Evolutionary conservation across 176 grass and related monocot genomes (phyloP), one percentile per base, ranked within the genome.

Genomic region (Themeda triandra): DNA sequence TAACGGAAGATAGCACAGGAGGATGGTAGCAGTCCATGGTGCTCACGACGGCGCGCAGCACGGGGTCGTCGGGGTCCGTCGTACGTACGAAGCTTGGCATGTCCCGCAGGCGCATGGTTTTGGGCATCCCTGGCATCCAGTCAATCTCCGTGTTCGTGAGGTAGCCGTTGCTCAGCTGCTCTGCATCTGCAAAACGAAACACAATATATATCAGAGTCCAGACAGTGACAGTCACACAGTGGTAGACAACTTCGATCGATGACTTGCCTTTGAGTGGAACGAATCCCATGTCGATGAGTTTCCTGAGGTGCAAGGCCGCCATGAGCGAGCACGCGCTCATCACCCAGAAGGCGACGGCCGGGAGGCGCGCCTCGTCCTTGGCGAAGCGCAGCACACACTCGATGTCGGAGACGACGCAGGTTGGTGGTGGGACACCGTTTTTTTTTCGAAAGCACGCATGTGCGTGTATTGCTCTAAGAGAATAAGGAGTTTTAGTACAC

Each of bases 371-470:
- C 15, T 71, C n/a, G 4, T 78, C 65, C 30, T 1, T 13, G 30
- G 80, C 31, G 6, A 74, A 65, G 23, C n/a, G 56, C 39, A 83
- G 63, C 15, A 68, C 86, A 24, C 14, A 39, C 65, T 42, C 65
- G 12, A 81, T 24, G 65, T 88, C 73, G 30, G 80, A 67, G 58
- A 88, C 75, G 39, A 88, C 73, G 18, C 80, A 88, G 17, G 64
- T 88, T 39, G 25, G 72, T 7, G n/a, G n/a, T 4, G 32, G 4
- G 4, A 4, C 4, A 4, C 4, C 4, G 2, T 33, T 4, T 33
- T 4, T 4, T 33, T 4, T 2, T 4, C 32, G 2, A 4, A 4
- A 4, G 2, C 4, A 4, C 4, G 4, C 4, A 33, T 33, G 32
- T 2, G 32, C n/a, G n/a, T n/a, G n/a, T n/a, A n/a, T n/a, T n/a